Conservation (phyloP, 2,329 filamentous ascomycete species). For the Phialophora verrucosa region DNA sequence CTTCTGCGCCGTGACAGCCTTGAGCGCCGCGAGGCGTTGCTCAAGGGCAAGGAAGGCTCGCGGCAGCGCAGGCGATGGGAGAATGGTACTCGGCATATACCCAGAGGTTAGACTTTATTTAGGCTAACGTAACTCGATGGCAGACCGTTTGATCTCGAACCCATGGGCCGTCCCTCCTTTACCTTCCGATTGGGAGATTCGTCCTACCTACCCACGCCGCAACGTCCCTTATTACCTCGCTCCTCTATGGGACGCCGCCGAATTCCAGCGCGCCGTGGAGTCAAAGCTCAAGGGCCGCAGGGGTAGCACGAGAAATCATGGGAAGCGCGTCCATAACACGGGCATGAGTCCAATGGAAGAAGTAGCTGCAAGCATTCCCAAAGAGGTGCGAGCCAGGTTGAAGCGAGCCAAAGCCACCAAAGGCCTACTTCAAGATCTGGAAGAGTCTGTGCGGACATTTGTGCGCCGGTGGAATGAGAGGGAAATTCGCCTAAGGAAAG, state of each 20-base stretch:
- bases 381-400: constrained; percentile 77
- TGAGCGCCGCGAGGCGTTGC: constrained; percentile 72
- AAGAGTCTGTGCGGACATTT: constrained; percentile 81
- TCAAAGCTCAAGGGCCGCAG: constrained; percentile 43
- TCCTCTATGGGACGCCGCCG: constrained; percentile 73
- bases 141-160: constrained; percentile 84
- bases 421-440: constrained; percentile 79
- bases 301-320: constrained; percentile 48
- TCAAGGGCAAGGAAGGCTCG: constrained; percentile 90
- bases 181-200: constrained; percentile 80
- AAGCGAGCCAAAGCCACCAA: constrained; percentile 81
- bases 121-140: constrained; percentile 21
- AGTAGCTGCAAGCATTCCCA: constrained; percentile 64
- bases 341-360: constrained; percentile 45
- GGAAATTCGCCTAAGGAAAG: constrained; percentile 54
- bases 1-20: constrained; percentile 65
- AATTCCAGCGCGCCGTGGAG: constrained; percentile 54
- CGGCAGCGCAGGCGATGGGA: constrained; percentile 89
- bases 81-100: constrained; percentile 69
- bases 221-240: constrained; percentile 88
- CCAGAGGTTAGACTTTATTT: constrained; percentile 6
- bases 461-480: constrained; percentile 65
- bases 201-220: constrained; percentile 76
- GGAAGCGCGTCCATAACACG: constrained; percentile 42
- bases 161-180: constrained; percentile 84